Evolutionary conservation across 805 yeast genomes (phyloP), one percentile per base, ranked within the genome.

Genomic region (Tetrapisispora nanseiensis): DNA sequence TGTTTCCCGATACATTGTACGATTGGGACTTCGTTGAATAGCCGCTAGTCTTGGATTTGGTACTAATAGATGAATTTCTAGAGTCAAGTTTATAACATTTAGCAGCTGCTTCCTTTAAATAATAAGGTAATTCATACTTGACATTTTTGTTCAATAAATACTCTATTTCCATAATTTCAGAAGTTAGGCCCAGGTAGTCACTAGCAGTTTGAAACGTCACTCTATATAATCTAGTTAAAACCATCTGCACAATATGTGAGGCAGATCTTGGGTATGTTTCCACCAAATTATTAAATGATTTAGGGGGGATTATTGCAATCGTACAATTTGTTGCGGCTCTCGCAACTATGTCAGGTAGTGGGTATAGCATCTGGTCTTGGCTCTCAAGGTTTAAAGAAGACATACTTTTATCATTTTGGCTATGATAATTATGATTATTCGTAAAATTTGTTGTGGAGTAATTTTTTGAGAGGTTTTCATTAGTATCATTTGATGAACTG

Each of bases 131-230:
- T 37, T 72, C 74, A 42, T 65, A 61, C 18, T 65, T 52, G 0
- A 71, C 63, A 13, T 62, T 57, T 11, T 67, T 61, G 56, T 89
- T 90, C 33, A 86, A 65, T 21, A 70, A 67, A 6, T 74, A 63
- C 55, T 90, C 98, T 15, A 90, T 79, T 42, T 80, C 76, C 53
- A 84, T 73, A 24, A 90, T 78, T 52, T 87, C 95, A 16, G 74
- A 67, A 0, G 97, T 86, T 19, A 90, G 64, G 0, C 95, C 96
- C 38, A 90, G 67, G 59, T 90, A 92, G 47, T 76, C 74, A 58
- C 89, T 92, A 9, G 92, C 85, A 0, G 97, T 85, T 55, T 85
- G 89, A 61, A 90, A 79, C 0, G 97, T 90, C 8, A 92, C 96
- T 50, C 94, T 75, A 57, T 86, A 86, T 41, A 92, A 70, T 47